A percentile compares a stretch with the other conserved stretches of the same genome.
phyloP scores from a whole-genome alignment of 139 green algal genomes.

The Picochlorum sp. region DNA sequence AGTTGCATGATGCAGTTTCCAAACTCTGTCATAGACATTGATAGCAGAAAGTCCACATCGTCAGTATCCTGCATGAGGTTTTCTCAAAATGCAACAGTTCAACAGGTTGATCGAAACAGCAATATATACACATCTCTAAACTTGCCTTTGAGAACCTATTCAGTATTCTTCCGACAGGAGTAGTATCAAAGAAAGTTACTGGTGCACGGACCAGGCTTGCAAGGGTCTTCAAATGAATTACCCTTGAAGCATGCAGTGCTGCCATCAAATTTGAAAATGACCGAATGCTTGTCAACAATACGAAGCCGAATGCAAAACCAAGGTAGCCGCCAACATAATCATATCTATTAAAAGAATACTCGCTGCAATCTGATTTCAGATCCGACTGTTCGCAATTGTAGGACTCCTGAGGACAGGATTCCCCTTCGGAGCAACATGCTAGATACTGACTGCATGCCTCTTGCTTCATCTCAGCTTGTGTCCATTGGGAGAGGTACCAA shows the following conservation, averaged over 20 bases:
- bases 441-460: too few relatives aligned
- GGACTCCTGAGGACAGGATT: too few relatives aligned
- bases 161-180: slow-evolving; percentile 76
- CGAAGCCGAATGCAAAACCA: slow-evolving; percentile 32
- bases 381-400: neutral
- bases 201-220: slow-evolving; percentile 25
- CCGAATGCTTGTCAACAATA: slow-evolving; percentile 12
- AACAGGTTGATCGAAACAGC: neutral
- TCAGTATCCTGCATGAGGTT: too few relatives aligned
- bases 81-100: slow-evolving; percentile 14
- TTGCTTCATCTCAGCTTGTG: slow-evolving; percentile 19
- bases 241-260: slow-evolving; percentile 16
- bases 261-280: slow-evolving; percentile 25
- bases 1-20: slow-evolving; percentile 41
- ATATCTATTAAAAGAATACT: slow-evolving; percentile 2
- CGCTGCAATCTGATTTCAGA: neutral
- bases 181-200: slow-evolving; percentile 90
- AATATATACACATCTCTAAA: too few relatives aligned
- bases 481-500: slow-evolving; percentile 37
- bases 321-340: slow-evolving; percentile 31
- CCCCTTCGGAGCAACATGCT: too few relatives aligned
- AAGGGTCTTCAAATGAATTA: slow-evolving; percentile 24
- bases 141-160: slow-evolving; percentile 83
- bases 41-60: slow-evolving; percentile 68
- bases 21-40: slow-evolving; percentile 47